Evolutionary conservation across 2,329 filamentous ascomycete genomes (phyloP).

Genomic region (Simplicillium sp.): DNA sequence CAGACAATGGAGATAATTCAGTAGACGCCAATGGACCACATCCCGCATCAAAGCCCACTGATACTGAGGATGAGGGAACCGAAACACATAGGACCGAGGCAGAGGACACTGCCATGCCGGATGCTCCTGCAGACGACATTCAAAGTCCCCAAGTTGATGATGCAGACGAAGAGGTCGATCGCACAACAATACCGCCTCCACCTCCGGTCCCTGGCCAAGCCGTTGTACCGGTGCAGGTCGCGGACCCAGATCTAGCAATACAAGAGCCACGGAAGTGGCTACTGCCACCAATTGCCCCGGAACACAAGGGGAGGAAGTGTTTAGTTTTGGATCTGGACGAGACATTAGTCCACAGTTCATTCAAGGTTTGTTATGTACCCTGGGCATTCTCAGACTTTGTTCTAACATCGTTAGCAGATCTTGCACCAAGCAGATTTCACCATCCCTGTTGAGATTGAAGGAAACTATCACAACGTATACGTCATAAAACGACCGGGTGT

Average conservation of each 20-base stretch:
- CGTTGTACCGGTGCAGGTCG: slow-evolving; percentile 16
- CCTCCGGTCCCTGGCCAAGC: slow-evolving; percentile 36
- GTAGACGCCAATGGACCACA: too few species aligned
- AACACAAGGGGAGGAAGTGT: slow-evolving; percentile 83
- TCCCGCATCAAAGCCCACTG: too few species aligned
- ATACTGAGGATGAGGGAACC: slow-evolving; percentile 2
- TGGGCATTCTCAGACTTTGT: slow-evolving; percentile 1
- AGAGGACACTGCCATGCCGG: slow-evolving; percentile 59
- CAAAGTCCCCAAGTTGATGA: slow-evolving; percentile 23
- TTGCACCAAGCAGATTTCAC: slow-evolving; percentile 98
- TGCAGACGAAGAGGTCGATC: slow-evolving; percentile 19
- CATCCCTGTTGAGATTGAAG: slow-evolving; percentile 97
- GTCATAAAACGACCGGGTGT: slow-evolving; percentile 99
- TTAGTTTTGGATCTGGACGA: slow-evolving; percentile 93
- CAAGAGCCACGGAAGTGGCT: slow-evolving; percentile 52
- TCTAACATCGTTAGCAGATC: slow-evolving; percentile 48
- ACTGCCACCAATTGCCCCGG: slow-evolving; percentile 70
- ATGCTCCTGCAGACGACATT: slow-evolving; percentile 43
- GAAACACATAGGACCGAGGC: slow-evolving; percentile 28
- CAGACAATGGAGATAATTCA: too few species aligned
- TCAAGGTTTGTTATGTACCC: slow-evolving; percentile 59
- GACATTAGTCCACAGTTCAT: slow-evolving; percentile 95
- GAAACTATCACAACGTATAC: slow-evolving; percentile 98
- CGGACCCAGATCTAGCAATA: slow-evolving; percentile 29
- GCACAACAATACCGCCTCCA: slow-evolving; percentile 30